Evolutionary conservation across 1,284 basidiomycete species (phyloP).

Genomic region (Puccinia triticina): DNA sequence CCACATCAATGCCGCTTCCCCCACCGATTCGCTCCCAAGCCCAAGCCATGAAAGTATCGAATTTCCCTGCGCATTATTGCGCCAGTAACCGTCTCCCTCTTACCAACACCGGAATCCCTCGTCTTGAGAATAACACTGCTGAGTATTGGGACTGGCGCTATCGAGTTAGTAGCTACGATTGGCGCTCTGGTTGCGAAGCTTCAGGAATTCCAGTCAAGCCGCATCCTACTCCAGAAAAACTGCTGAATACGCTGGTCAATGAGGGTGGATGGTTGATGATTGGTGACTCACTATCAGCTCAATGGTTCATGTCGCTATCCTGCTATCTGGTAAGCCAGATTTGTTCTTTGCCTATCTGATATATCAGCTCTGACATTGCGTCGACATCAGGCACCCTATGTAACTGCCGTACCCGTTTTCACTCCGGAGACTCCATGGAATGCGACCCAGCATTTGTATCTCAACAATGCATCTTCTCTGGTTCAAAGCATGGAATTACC

Average conservation of each 20-base stretch:
- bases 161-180: slow-evolving; percentile 39
- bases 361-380: not conserved
- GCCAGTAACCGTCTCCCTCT: slow-evolving; percentile 41
- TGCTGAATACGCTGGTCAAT: slow-evolving; percentile 24
- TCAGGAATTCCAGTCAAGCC: slow-evolving; percentile 29
- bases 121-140: slow-evolving; percentile 29
- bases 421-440: slow-evolving; percentile 37
- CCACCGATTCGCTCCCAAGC: slow-evolving; percentile 2
- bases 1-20: slow-evolving; percentile 1
- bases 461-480: slow-evolving; percentile 14
- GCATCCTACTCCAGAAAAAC: slow-evolving; percentile 22
- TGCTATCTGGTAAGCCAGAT: slow-evolving; percentile 37
- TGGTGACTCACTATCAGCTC: slow-evolving; percentile 45
- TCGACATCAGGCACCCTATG: slow-evolving; percentile 28
- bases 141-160: slow-evolving; percentile 47
- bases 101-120: slow-evolving; percentile 35
- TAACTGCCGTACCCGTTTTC: slow-evolving; percentile 20
- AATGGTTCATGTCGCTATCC: slow-evolving; percentile 49
- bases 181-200: slow-evolving; percentile 40
- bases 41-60: slow-evolving; percentile 33
- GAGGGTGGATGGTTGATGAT: slow-evolving; percentile 47
- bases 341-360: not conserved
- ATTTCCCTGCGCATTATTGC: slow-evolving; percentile 32
- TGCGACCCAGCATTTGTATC: slow-evolving; percentile 47
- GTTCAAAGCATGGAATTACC: slow-evolving; percentile 39